Conservation (phyloP, 2,329 filamentous ascomycete species). For the Alternaria sp. region DNA sequence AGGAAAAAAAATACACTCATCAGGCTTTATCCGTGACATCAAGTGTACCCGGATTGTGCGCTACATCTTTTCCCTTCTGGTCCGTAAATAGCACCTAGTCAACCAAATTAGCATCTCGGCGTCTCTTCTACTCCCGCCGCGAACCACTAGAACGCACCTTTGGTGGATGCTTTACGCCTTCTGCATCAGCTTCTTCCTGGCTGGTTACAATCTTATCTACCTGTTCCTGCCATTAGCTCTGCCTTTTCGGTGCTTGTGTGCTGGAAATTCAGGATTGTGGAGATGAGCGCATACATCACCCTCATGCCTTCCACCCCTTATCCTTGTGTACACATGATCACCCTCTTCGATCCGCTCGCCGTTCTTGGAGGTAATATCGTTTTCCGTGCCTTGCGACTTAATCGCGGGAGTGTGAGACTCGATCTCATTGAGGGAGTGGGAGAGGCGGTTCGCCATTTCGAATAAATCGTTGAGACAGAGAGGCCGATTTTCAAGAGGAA, state of each 20-base stretch:
- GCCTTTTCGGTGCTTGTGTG: background rate
- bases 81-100: constrained; percentile 52
- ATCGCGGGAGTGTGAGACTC: constrained; percentile 10
- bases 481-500: background rate
- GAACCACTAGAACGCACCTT: constrained; percentile 42
- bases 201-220: constrained; percentile 53
- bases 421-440: constrained; percentile 13
- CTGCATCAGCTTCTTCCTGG: constrained; percentile 48
- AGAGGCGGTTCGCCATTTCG: constrained; percentile 14
- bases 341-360: constrained; percentile 52
- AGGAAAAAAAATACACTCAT: background rate
- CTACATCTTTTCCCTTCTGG: constrained; percentile 53
- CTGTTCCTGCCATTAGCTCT: constrained; percentile 20
- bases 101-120: background rate
- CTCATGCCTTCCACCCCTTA: constrained; percentile 53
- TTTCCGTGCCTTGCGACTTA: constrained; percentile 3
- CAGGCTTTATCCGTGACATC: constrained; percentile 22
- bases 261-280: background rate
- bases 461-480: background rate
- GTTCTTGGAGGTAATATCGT: constrained; percentile 46
- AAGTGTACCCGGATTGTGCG: constrained; percentile 53
- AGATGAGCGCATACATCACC: constrained; percentile 40
- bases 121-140: background rate
- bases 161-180: constrained; percentile 54
- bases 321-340: constrained; percentile 54